phyloP scores from a whole-genome alignment of 225 moss, liverwort and hornwort species.

The Antitrichia curtipendula region DNA sequence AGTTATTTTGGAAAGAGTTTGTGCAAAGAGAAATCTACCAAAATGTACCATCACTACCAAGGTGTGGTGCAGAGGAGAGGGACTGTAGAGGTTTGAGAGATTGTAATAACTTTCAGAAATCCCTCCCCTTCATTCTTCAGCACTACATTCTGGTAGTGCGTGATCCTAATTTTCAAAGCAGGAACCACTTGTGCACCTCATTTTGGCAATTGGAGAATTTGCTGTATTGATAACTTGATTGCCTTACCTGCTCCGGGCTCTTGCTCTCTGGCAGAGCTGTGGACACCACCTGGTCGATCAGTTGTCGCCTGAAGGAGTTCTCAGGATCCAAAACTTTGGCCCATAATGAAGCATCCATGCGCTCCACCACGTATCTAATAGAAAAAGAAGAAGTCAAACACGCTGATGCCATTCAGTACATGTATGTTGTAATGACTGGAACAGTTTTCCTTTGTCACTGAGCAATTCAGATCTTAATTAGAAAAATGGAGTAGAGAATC shows the following conservation, averaged over 20 bases:
- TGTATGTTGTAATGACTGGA: not conserved
- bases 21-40: not conserved
- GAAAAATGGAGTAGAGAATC: not conserved
- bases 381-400: not conserved
- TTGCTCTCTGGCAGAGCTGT: constrained; percentile 93
- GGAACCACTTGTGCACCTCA: not conserved
- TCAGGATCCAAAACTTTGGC: constrained; percentile 77
- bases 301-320: constrained; percentile 61
- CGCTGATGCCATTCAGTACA: not conserved
- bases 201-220: not conserved
- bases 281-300: constrained; percentile 94
- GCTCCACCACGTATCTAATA: constrained; percentile 76
- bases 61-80: not conserved
- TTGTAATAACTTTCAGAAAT: not conserved
- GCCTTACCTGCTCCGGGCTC: constrained; percentile 62
- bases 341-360: constrained; percentile 82
- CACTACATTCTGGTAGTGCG: not conserved
- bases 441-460: not conserved
- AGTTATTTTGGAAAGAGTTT: not conserved
- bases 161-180: not conserved
- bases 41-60: not conserved
- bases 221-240: not conserved
- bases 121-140: not conserved
- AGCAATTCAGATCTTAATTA: not conserved
- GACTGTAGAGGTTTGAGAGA: not conserved